Evolutionary conservation across 495 filamentous ascomycete species (phyloP).

Genomic region (Chaetomium cochliodes): DNA sequence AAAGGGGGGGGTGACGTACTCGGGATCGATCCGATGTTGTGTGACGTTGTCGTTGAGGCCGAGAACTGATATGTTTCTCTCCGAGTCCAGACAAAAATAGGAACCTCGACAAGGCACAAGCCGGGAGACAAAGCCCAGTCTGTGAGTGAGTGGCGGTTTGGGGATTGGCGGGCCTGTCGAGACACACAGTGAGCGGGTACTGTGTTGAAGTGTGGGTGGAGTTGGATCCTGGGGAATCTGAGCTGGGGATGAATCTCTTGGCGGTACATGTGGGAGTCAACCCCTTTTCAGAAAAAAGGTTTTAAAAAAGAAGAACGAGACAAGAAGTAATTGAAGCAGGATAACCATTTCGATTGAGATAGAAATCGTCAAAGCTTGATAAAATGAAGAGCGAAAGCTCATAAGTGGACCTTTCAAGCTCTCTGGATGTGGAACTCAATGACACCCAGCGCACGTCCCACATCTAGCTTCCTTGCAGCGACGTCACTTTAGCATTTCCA

Average conservation of each 20-base stretch:
- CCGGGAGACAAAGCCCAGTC: neutral
- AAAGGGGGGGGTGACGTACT: neutral
- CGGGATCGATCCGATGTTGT: neutral
- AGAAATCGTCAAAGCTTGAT: no score
- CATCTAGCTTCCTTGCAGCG: neutral
- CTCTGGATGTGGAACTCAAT: neutral
- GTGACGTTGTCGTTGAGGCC: neutral
- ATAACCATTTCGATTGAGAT: no score
- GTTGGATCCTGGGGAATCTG: no score
- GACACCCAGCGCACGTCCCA: neutral
- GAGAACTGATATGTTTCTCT: neutral
- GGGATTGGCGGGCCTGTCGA: neutral
- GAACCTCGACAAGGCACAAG: neutral
- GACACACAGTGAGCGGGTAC: neutral
- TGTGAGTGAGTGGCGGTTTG: neutral
- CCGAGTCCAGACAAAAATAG: neutral
- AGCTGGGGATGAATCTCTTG: no score
- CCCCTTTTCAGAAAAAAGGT: no score
- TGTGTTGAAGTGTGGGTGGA: neutral
- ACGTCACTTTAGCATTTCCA: constrained; percentile 24
- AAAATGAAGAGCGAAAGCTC: no score
- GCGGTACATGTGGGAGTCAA: no score
- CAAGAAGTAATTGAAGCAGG: no score
- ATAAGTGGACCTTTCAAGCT: neutral
- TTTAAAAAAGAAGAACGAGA: no score